Base-by-base conservation (phyloP, 305 asterid species). In the Plantago coronopus region DNA sequence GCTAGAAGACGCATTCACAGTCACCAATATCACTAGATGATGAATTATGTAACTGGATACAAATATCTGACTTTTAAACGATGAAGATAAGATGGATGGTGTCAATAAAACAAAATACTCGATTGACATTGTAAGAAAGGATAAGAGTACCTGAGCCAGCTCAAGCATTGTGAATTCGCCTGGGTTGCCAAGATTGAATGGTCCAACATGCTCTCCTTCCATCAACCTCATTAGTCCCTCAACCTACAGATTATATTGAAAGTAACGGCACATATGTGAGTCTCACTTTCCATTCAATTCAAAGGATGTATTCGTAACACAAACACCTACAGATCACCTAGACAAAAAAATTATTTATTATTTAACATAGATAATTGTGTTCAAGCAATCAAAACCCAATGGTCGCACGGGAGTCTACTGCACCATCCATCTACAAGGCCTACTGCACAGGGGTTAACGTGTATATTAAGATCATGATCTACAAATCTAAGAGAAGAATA, bases 191-290 rank as follows among this genome's bases (percentile, higher is more conserved):
- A 91, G 91, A 70, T 91, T 91, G 85, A 91, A 91, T 46, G 98
- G 98, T 12, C 98, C 98, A 16, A 91, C 95, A 37, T 91, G 96
- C 72, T 91, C 98, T 64, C 98, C 96, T 80, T 91, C 98, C 98
- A 91, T 91, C 87, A 91, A 75, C 17, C 95, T 82, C 79, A 91
- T 88, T 9, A 91, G 77, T 23, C 98, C 98, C 66, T 91, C 98
- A 63, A 91, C 98, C 98, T 91, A 62, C 29, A 7, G 48, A 53
- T 49, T 58, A 17, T 43, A n/a, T 6, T 27, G 40, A 13, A 4
- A 13, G 38, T 21, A 21, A 51, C 38, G 25, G 19, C 20, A 37
- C 9, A 7, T 53, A 23, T 12, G 38, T 25, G 2, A 16, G 20
- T 49, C 11, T 34, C 56, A 50, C 17, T 22, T 0, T 53, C 11